Evolutionary conservation across 768 basidiomycete genomes (phyloP).

Genomic region (Mycena rebaudengoi): DNA sequence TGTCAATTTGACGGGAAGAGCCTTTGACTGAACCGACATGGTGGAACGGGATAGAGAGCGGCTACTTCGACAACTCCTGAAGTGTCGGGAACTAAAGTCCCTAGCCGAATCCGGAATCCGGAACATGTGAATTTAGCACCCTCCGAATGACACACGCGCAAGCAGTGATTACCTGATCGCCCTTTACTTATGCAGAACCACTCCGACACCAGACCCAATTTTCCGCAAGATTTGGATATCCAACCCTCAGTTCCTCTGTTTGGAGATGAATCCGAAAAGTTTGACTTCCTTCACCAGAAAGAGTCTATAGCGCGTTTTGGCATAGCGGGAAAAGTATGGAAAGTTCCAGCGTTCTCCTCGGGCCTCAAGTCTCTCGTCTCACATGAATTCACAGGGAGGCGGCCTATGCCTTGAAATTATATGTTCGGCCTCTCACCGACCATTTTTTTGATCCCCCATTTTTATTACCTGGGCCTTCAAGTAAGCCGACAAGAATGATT

Average conservation of each 20-base stretch:
- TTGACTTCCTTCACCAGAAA: slow-evolving; percentile 47
- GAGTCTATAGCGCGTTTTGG: slow-evolving; percentile 76
- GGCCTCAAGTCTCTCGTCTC: slow-evolving; percentile 27
- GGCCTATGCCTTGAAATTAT: slow-evolving; percentile 61
- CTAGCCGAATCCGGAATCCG: too few species aligned
- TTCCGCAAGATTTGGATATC: slow-evolving; percentile 48
- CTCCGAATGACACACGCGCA: too few species aligned
- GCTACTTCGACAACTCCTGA: too few species aligned
- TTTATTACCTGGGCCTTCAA: too few species aligned
- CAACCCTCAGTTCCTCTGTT: slow-evolving; percentile 36
- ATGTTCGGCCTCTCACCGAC: slow-evolving; percentile 70
- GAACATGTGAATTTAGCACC: too few species aligned
- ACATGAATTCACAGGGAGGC: slow-evolving; percentile 67
- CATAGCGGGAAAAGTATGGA: slow-evolving; percentile 90
- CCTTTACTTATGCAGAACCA: neutral
- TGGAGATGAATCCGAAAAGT: neutral
- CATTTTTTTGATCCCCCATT: slow-evolving; percentile 32
- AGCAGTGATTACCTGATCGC: neutral
- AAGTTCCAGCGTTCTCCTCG: slow-evolving; percentile 29
- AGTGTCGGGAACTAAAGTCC: neutral
- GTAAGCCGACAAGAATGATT: slow-evolving; percentile 51
- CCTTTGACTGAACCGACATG: slow-evolving; percentile 63
- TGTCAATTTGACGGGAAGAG: slow-evolving; percentile 69
- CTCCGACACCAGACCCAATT: slow-evolving; percentile 44
- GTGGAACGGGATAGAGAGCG: slow-evolving; percentile 5